Conservation (phyloP, 306 rosid species). For the Gastrolobium bilobum region DNA sequence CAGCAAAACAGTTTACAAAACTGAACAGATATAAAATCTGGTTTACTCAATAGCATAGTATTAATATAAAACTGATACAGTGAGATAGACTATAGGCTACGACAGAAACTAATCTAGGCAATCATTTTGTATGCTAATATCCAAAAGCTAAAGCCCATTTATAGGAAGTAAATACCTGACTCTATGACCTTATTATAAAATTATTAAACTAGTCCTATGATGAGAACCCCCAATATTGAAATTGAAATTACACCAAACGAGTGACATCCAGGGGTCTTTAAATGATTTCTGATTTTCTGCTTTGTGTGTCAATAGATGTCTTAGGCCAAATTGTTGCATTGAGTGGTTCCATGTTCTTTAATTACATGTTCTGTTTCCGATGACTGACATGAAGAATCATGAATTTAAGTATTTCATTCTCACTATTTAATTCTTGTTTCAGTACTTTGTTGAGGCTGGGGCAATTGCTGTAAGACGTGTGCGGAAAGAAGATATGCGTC, state of each 20-base stretch:
- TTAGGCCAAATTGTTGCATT: constrained; percentile 1
- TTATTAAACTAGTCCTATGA: background rate
- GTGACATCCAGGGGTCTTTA: constrained; percentile 32
- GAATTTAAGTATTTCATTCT: background rate
- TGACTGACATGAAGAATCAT: constrained; percentile 18
- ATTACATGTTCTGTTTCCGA: constrained; percentile 14
- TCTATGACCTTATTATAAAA: background rate
- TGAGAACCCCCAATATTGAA: background rate
- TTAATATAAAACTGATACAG: too few species aligned
- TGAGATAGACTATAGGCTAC: too few species aligned
- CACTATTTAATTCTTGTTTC: constrained; percentile 43
- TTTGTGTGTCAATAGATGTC: constrained; percentile 4
- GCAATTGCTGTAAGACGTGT: constrained; percentile 98
- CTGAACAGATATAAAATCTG: too few species aligned
- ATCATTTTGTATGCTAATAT: too few species aligned
- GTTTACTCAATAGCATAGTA: too few species aligned
- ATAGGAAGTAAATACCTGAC: background rate
- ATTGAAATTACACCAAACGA: background rate
- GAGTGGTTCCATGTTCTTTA: background rate
- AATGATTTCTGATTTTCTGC: background rate
- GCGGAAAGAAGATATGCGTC: constrained; percentile 96
- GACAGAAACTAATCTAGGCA: too few species aligned
- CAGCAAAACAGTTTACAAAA: too few species aligned
- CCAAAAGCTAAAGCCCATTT: background rate
- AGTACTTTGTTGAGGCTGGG: constrained; percentile 98